Evolutionary conservation across 108 stramenopile species (phyloP), one percentile per base, ranked within the genome.

Genomic region (Asterionellopsis glacialis): DNA sequence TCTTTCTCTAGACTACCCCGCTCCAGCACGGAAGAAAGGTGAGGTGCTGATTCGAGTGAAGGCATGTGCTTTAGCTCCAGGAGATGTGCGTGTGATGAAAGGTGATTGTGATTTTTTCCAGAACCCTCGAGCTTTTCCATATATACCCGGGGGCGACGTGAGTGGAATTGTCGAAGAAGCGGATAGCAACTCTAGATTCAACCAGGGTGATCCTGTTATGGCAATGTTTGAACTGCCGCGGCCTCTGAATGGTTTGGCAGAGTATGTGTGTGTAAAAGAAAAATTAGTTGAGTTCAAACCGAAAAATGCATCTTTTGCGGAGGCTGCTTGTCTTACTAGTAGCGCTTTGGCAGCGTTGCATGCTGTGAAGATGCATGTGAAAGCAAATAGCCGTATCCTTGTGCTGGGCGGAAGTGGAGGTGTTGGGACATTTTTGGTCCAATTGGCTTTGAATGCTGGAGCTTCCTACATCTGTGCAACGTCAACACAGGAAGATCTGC

Each of bases 371-470:
- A 44, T 61, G 21, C 55, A 57, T 44, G 65, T 73, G 0, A 74
- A 65, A 40, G 53, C 51, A 18, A 74, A 74, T 10, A 59, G 74
- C 16, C 68, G 82, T 23, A 72, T 78, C 12, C 33, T 83, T 50
- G 61, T 83, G 0, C 67, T 83, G 38, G 82, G 82, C 14, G 79
- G 79, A 13, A 69, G 70, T 45, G 82, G 82, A 11, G 82, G 79
- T 14, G 75, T 80, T 22, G 82, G 82, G 1, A 61, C 59, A 11
- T 70, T 61, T 21, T 48, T 77, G 10, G 28, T 80, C 45, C 76
- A 80, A 57, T 39, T 75, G 10, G 65, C 63, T 9, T 74, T 75
- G 40, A 15, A 41, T 5, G 67, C 48, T 6, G 64, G 64, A 11
- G 79, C 75, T 9, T 69, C 71, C 33, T 76, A 49, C 58, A 47